These are phyloP conservation scores for Chlorella sp. DNA, from an alignment of 139 green algal species.

Conservation along the genomic window DNA sequence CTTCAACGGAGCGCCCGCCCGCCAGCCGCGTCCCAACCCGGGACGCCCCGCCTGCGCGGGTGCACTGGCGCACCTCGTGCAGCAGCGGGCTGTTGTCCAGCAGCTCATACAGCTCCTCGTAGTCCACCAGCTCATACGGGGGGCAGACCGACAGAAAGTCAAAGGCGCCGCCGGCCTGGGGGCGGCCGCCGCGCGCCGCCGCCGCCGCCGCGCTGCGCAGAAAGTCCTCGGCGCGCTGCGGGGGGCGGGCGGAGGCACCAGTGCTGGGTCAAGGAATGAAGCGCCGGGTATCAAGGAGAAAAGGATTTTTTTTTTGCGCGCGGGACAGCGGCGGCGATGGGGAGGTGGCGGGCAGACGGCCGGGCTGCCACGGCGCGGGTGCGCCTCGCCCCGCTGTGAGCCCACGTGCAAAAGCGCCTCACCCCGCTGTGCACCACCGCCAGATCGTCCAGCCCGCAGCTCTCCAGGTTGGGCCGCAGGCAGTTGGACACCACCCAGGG, in stretches of 20 bases:
- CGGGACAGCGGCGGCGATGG: neutral
- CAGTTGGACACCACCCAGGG: conserved; percentile 77
- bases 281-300: no score
- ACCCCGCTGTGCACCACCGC: conserved; percentile 59
- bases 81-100: conserved; percentile 75
- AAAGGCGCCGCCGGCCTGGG: conserved; percentile 72
- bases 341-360: neutral
- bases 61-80: conserved; percentile 50
- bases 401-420: conserved; percentile 1
- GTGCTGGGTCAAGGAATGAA: no score
- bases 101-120: conserved; percentile 81
- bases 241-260: no score
- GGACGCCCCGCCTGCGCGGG: no score
- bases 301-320: no score
- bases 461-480: conserved; percentile 59
- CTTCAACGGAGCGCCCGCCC: no score
- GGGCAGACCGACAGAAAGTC: conserved; percentile 93
- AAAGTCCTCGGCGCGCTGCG: conserved; percentile 77
- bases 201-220: conserved; percentile 51
- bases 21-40: no score
- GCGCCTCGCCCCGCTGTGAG: neutral
- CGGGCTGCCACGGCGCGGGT: neutral
- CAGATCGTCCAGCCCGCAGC: conserved; percentile 19
- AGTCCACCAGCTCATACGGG: conserved; percentile 89
- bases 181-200: no score